Evolutionary conservation across 805 yeast species (phyloP).

Genomic region (Isabelozyma gotoi): DNA sequence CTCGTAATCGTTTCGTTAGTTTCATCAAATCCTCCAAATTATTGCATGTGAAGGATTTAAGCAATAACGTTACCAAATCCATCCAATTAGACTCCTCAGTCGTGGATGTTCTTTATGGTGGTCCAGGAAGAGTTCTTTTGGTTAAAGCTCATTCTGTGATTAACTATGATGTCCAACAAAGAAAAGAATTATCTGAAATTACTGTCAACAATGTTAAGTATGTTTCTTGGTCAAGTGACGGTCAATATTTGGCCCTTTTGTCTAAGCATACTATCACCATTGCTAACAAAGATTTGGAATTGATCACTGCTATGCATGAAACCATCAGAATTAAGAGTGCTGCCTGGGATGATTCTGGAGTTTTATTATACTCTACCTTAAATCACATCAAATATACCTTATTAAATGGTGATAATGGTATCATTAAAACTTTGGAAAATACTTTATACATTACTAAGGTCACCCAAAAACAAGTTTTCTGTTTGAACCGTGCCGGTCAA

Average conservation of each 20-base stretch:
- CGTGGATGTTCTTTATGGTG: conserved; percentile 71
- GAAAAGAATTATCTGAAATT: conserved; percentile 68
- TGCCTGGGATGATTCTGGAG: conserved; percentile 94
- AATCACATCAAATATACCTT: conserved; percentile 94
- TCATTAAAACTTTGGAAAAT: conserved; percentile 86
- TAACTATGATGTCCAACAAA: conserved; percentile 90
- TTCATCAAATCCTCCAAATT: conserved; percentile 61
- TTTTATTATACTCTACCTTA: conserved; percentile 87
- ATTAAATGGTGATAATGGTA: conserved; percentile 93
- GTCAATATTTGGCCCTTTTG: conserved; percentile 81
- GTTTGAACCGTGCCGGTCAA: conserved; percentile 82
- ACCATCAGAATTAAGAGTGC: conserved; percentile 96
- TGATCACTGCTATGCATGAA: conserved; percentile 85
- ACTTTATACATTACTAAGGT: conserved; percentile 81
- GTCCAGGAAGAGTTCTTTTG: conserved; percentile 80
- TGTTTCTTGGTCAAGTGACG: conserved; percentile 85
- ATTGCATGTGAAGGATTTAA: conserved; percentile 82
- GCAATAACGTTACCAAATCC: conserved; percentile 77
- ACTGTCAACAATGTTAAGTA: conserved; percentile 80
- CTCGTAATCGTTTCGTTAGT: conserved; percentile 91
- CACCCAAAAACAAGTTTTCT: conserved; percentile 67
- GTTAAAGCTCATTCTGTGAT: conserved; percentile 72
- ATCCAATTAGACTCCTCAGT: conserved; percentile 69
- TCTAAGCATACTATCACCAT: conserved; percentile 91
- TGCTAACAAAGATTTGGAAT: conserved; percentile 75